Conservation (phyloP, 2,329 filamentous ascomycete genomes). For the Cephalotrichum gorgonifer region DNA sequence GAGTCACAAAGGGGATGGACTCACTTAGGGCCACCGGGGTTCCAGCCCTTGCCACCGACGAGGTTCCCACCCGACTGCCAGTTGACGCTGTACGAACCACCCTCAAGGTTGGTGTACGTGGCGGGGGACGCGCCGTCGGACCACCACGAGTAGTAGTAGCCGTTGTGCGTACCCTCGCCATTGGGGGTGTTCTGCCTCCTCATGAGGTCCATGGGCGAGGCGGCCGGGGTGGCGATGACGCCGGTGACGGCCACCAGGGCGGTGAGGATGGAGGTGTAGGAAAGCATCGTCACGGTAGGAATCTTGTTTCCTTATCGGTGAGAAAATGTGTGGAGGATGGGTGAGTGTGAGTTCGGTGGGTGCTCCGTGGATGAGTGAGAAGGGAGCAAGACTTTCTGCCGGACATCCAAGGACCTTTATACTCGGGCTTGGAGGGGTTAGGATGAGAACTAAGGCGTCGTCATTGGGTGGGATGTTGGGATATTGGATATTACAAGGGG, state of each 20-base stretch:
- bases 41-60: slow-evolving; percentile 49
- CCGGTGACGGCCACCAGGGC: slow-evolving; percentile 1
- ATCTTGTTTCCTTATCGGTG: too few relatives aligned
- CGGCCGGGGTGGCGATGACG: neutral
- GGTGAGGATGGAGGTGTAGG: slow-evolving; percentile 3
- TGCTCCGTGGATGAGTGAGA: neutral
- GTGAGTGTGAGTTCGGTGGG: neutral
- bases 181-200: slow-evolving; percentile 18
- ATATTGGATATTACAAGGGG: neutral
- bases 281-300: neutral
- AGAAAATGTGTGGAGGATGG: neutral
- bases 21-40: slow-evolving; percentile 36
- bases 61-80: slow-evolving; percentile 41
- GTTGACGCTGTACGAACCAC: slow-evolving; percentile 30
- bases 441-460: neutral
- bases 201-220: slow-evolving; percentile 3
- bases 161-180: slow-evolving; percentile 22
- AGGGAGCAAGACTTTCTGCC: neutral
- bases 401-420: neutral
- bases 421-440: neutral
- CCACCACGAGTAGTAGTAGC: slow-evolving; percentile 40
- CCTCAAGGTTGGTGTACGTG: slow-evolving; percentile 31
- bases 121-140: slow-evolving; percentile 31
- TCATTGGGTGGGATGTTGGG: neutral
- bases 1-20: neutral